Evolutionary conservation across 805 yeast genomes (phyloP), one percentile per base, ranked within the genome.

Genomic region (Ogataea corticis): DNA sequence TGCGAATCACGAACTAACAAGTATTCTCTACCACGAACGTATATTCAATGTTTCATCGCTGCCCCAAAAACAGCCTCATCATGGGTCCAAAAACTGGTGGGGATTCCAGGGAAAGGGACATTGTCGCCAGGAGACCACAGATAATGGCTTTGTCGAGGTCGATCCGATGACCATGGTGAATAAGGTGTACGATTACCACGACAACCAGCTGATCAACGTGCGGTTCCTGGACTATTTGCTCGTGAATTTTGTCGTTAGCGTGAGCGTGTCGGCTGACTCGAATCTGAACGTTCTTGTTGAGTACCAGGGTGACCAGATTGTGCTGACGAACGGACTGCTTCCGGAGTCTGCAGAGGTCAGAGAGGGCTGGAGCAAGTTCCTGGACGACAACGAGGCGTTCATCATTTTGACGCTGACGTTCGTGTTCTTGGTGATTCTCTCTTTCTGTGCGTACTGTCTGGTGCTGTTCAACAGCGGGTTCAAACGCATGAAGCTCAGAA

Each of bases 11-110:
- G 14, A 25, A 21, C 39, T 50, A 27, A 35, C 48, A 15, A 54
- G 46, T 35, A 52, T 55, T 12, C 27, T 50, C 10, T 50, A 52
- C 33, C 58, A 52, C 25, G 56, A 55, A 34, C 48, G 49, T 13
- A 38, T 52, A 3, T 52, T 39, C 40, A 55, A 55, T 30, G 33
- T 49, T 14, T 41, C 50, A 16, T 33, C 31, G 14, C 29, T 45
- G 17, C 28, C 38, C 3, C 35, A 15, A 7, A 25, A 23, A 3
- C 12, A 21, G 7, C 40, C 38, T 5, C 17, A 33, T 14, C 40
- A 14, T 15, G 10, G 21, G 5, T 23, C 16, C 12, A 17, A 17
- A 11, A 19, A 21, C 3, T 42, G 46, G 43, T 41, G 21, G 27
- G 4, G 34, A 17, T 30, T 31, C 33, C 33, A 37, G 21, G n/a